Conservation (phyloP, 129 eudicot species). For the Smallanthus sonchifolius region DNA sequence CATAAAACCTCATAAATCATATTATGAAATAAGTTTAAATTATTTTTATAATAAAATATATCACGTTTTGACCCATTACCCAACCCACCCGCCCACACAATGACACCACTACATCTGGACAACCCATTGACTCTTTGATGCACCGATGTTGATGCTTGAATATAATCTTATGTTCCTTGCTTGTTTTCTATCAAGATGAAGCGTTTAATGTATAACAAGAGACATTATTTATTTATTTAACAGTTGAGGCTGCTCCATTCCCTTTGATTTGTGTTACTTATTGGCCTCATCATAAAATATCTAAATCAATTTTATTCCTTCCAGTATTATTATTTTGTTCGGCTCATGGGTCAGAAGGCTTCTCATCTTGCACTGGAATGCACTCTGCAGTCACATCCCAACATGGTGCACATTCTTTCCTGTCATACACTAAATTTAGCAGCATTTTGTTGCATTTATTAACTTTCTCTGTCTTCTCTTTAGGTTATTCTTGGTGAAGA, state of each 20-base stretch:
- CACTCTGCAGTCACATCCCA: slow-evolving; percentile 96
- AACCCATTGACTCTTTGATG: neutral
- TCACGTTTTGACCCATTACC: neutral
- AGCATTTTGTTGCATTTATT: neutral
- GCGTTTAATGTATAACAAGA: slow-evolving; percentile 5
- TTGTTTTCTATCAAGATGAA: slow-evolving; percentile 11
- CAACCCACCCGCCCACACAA: neutral
- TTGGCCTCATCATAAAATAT: neutral
- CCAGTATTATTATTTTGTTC: slow-evolving; percentile 89
- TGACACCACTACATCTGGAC: neutral
- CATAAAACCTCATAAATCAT: neutral
- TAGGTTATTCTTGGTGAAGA: slow-evolving; percentile 97
- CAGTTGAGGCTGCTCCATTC: neutral
- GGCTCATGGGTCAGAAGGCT: slow-evolving; percentile 94
- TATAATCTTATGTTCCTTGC: neutral
- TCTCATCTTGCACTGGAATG: slow-evolving; percentile 98
- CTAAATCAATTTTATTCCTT: slow-evolving; percentile 9
- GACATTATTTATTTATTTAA: neutral
- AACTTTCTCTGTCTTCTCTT: slow-evolving; percentile 6
- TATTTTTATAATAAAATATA: neutral
- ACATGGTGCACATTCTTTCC: slow-evolving; percentile 48
- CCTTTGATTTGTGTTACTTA: neutral
- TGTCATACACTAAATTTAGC: neutral
- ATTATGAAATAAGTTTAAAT: neutral
- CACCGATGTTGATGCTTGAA: neutral